Base-by-base conservation (phyloP, 164 flowering plant species). In the Tetracentron sinense region DNA sequence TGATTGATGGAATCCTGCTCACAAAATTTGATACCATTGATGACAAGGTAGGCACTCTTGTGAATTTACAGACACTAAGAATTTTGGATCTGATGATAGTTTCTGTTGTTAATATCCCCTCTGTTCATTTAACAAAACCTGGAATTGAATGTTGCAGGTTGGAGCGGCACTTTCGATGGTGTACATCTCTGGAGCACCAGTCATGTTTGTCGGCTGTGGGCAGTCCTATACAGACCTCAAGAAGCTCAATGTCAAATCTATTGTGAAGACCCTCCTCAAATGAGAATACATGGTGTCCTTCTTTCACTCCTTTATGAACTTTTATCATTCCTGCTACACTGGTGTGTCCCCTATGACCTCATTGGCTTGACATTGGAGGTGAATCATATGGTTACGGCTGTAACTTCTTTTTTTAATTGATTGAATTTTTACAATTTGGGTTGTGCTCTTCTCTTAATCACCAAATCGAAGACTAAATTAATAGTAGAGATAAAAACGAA, bases 91-190 rank as follows among this genome's bases (percentile, higher is more conserved):
- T n/a, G n/a, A n/a, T n/a, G n/a, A n/a, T n/a, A n/a, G n/a, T n/a
- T n/a, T n/a, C n/a, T n/a, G n/a, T n/a, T n/a, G n/a, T n/a, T 51
- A 12, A 22, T 25, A 3, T 4, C 20, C 14, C 25, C 6, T 60
- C 2, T 44, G 4, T 25, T 2, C 7, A 11, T 46, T 26, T 46
- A 6, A 8, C 27, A 8, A 22, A 42, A 11, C n/a, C n/a, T n/a
- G n/a, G n/a, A n/a, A n/a, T n/a, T n/a, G n/a, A n/a, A n/a, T 64
- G 35, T 23, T 69, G 61, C 65, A 94, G 98, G 98, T 94, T 63
- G 98, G 98, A 75, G 97, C 96, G 14, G 97, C 96, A 44, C 79
- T 94, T 42, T 94, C 96, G 8, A 94, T 94, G 97, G 99, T 94
- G 19, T 94, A 94, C 76, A 79, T 91, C n/a, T 94, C 99, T 19